A percentile compares a stretch with the other conserved stretches of the same genome.
phyloP scores from a whole-genome alignment of 192 early-diverging fungal species.

The Lobosporangium transversale region DNA sequence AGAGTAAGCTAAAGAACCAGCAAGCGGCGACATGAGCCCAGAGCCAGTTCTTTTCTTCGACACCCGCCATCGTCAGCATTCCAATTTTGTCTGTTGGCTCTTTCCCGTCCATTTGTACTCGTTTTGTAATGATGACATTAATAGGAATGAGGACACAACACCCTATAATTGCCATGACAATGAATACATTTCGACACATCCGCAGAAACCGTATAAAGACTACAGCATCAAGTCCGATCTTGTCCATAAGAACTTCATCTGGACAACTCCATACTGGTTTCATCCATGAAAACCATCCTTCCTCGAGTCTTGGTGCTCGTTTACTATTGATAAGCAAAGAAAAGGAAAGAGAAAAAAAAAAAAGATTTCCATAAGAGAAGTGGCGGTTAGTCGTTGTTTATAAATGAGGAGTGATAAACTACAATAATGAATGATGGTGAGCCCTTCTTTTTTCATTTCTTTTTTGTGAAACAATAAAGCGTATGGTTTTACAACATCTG shows the following conservation, averaged over 20 bases:
- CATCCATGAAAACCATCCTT: slow-evolving; percentile 74
- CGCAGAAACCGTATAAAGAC: slow-evolving; percentile 74
- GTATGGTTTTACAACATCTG: too few relatives aligned
- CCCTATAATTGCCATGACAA: slow-evolving; percentile 65
- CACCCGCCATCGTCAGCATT: slow-evolving; percentile 19
- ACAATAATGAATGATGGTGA: background rate
- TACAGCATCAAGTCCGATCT: slow-evolving; percentile 77
- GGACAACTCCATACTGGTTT: slow-evolving; percentile 62
- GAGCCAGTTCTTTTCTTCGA: slow-evolving; percentile 57
- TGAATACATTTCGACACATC: slow-evolving; percentile 67
- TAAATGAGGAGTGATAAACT: background rate
- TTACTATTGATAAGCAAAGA: too few relatives aligned
- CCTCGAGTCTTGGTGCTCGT: slow-evolving; percentile 70
- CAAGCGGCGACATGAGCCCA: slow-evolving; percentile 70
- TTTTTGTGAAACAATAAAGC: background rate
- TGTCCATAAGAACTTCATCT: slow-evolving; percentile 69
- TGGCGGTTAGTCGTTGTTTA: too few relatives aligned
- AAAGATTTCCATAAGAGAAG: too few relatives aligned
- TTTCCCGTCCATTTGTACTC: slow-evolving; percentile 20
- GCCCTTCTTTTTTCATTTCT: background rate
- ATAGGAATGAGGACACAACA: slow-evolving; percentile 70
- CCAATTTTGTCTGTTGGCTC: slow-evolving; percentile 34
- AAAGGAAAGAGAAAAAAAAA: background rate
- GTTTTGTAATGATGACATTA: slow-evolving; percentile 63
- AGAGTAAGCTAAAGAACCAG: slow-evolving; percentile 66